A percentile compares a stretch with the other conserved stretches of the same genome.
These are phyloP conservation scores for Penicillium antarcticum DNA, from an alignment of 495 filamentous ascomycete genomes.

Conservation along the genomic window DNA sequence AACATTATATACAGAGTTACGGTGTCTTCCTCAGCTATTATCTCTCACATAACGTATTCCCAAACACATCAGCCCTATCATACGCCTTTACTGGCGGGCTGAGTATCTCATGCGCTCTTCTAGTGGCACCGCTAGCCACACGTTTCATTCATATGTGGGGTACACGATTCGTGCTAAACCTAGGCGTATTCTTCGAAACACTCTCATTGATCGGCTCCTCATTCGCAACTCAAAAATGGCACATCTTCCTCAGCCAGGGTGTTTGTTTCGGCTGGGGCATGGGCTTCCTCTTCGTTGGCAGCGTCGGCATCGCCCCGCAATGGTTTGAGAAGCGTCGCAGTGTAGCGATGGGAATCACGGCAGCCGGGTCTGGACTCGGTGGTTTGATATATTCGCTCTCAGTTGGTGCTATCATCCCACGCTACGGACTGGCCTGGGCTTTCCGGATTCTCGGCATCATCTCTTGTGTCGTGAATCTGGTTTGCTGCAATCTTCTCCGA, in stretches of 20 bases:
- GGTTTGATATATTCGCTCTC: slow-evolving; percentile 60
- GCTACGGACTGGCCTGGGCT: slow-evolving; percentile 63
- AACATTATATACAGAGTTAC: slow-evolving; percentile 39
- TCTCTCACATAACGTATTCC: slow-evolving; percentile 56
- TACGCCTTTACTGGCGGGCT: slow-evolving; percentile 76
- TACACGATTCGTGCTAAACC: slow-evolving; percentile 53
- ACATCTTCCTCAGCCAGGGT: slow-evolving; percentile 73
- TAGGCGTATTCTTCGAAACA: slow-evolving; percentile 59
- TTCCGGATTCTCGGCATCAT: slow-evolving; percentile 70
- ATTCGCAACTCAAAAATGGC: slow-evolving; percentile 67
- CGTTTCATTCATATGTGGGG: slow-evolving; percentile 51
- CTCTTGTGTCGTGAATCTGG: slow-evolving; percentile 60
- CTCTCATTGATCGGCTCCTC: slow-evolving; percentile 61
- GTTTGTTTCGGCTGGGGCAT: slow-evolving; percentile 72
- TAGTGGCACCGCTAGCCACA: slow-evolving; percentile 65
- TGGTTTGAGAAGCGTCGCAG: slow-evolving; percentile 72
- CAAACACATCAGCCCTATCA: slow-evolving; percentile 52
- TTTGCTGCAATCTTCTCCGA: slow-evolving; percentile 58
- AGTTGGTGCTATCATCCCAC: slow-evolving; percentile 53
- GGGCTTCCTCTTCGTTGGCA: slow-evolving; percentile 73
- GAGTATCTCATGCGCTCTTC: slow-evolving; percentile 60
- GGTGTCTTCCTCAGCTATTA: slow-evolving; percentile 73
- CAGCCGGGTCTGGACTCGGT: slow-evolving; percentile 72
- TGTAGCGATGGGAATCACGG: slow-evolving; percentile 70
- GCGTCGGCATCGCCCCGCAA: slow-evolving; percentile 68